Conservation (phyloP, 2,329 filamentous ascomycete species). For the Sclerotinia minor region DNA sequence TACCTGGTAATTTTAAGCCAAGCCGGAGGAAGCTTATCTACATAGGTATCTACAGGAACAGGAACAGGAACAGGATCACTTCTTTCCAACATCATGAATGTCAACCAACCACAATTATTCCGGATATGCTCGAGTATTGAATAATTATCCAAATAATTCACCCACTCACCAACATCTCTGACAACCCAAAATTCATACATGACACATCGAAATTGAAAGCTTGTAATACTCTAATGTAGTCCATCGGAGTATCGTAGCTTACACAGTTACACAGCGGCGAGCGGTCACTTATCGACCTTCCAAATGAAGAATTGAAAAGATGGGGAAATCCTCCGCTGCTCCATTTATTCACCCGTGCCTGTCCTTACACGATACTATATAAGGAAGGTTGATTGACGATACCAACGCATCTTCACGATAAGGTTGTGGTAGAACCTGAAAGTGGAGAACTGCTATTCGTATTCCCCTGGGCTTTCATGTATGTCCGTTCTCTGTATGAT, state of each 20-base stretch:
- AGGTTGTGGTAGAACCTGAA: slow-evolving; percentile 15
- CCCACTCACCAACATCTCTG: neutral
- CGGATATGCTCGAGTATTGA: too few species aligned
- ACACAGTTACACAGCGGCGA: too few species aligned
- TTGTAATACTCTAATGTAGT: neutral
- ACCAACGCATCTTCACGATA: slow-evolving; percentile 2
- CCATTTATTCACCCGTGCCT: slow-evolving; percentile 12
- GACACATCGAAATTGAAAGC: neutral
- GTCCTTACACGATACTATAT: slow-evolving; percentile 15
- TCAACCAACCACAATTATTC: neutral
- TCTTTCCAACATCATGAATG: too few species aligned
- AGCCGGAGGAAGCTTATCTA: too few species aligned
- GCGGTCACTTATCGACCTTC: neutral
- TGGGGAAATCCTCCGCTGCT: slow-evolving; percentile 6
- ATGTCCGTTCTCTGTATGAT: neutral
- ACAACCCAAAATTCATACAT: neutral
- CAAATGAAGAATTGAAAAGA: slow-evolving; percentile 10
- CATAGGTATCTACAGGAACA: too few species aligned
- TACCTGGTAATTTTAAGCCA: too few species aligned
- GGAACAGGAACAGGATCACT: too few species aligned
- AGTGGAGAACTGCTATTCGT: neutral
- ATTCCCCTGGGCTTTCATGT: neutral
- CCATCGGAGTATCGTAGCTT: neutral
- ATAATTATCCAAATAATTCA: neutral
- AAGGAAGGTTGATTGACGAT: slow-evolving; percentile 18